phyloP scores from a whole-genome alignment of 768 basidiomycete species.

The Suillus sp. region DNA sequence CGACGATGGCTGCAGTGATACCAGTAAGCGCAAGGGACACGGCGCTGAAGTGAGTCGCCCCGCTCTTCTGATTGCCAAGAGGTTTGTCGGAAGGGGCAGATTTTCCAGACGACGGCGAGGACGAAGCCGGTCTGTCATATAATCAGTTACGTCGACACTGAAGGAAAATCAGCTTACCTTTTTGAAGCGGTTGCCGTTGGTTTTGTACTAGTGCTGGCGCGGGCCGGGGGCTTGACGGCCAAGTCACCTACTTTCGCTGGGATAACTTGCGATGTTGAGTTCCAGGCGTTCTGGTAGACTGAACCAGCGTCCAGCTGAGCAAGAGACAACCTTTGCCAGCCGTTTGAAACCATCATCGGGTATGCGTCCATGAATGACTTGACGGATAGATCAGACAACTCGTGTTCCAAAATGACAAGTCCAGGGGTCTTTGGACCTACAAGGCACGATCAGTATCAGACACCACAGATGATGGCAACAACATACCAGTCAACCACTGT shows the following conservation, averaged over 20 bases:
- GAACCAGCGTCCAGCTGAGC: slow-evolving; percentile 43
- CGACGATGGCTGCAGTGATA: slow-evolving; percentile 26
- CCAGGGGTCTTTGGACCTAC: slow-evolving; percentile 74
- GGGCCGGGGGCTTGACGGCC: slow-evolving; percentile 18
- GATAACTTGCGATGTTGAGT: slow-evolving; percentile 30
- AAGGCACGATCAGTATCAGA: slow-evolving; percentile 16
- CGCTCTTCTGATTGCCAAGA: slow-evolving; percentile 37
- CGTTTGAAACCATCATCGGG: slow-evolving; percentile 61
- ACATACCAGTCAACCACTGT: slow-evolving; percentile 56
- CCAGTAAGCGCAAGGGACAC: slow-evolving; percentile 27
- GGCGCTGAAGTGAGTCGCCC: slow-evolving; percentile 28
- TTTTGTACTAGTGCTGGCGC: not conserved
- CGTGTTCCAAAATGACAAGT: slow-evolving; percentile 84
- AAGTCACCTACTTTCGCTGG: slow-evolving; percentile 25
- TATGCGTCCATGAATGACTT: slow-evolving; percentile 66
- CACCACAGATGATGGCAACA: slow-evolving; percentile 4
- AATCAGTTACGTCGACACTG: slow-evolving; percentile 2
- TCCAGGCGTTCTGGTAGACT: slow-evolving; percentile 50
- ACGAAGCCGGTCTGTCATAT: slow-evolving; percentile 13
- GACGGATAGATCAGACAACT: slow-evolving; percentile 62
- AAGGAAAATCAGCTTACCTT: slow-evolving; percentile 13
- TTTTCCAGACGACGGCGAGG: slow-evolving; percentile 10
- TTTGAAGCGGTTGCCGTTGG: not conserved
- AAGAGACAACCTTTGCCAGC: slow-evolving; percentile 70
- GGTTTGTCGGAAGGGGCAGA: slow-evolving; percentile 24